Evolutionary conservation across 225 moss, liverwort and hornwort species (phyloP), one percentile per base, ranked within the genome.

Genomic region (Sphagnum tenellum): DNA sequence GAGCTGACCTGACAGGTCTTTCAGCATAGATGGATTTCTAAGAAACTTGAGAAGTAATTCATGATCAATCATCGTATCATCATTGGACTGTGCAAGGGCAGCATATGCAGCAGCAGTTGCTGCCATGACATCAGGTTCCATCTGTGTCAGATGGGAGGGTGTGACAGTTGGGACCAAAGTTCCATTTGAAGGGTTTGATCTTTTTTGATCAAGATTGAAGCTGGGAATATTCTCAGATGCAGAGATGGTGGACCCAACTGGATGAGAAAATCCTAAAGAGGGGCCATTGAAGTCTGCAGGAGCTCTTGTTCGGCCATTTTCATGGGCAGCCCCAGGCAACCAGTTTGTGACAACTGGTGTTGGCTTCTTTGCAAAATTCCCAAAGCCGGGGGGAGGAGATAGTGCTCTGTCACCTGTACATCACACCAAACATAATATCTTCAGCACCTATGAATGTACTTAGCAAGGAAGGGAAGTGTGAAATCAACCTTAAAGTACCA

Each of bases 31-130:
- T 11, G 96, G 96, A 72, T 98, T 88, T 48, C 76, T 89, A 60
- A 98, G 83, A 72, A 98, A 85, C 74, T 90, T 81, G 13, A 98
- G 83, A 60, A 98, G 85, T 3, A 98, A 81, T 75, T 98, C 86
- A 49, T 83, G 92, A 58, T 98, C 96, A 69, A 98, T 98, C 92
- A 89, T 89, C 60, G 77, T 84, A 44, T 80, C 48, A 76, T 92
- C 90, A 65, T 85, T 80, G 56, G 95, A 77, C 78, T 96, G 86
- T 45, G 82, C 70, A 50, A 98, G 62, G 44, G 89, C 90, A 44
- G 92, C 92, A 66, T 85, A 85, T 9, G 90, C 92, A 12, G 83
- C 92, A 7, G 87, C 88, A 10, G 96, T 80, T 5, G 96, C 96
- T 62, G 90, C 88, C 11, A 86, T 85, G 0, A 98, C 87, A 67